Evolutionary conservation across 257 asterid genomes (phyloP).

Genomic region (Gardenia jasminoides): DNA sequence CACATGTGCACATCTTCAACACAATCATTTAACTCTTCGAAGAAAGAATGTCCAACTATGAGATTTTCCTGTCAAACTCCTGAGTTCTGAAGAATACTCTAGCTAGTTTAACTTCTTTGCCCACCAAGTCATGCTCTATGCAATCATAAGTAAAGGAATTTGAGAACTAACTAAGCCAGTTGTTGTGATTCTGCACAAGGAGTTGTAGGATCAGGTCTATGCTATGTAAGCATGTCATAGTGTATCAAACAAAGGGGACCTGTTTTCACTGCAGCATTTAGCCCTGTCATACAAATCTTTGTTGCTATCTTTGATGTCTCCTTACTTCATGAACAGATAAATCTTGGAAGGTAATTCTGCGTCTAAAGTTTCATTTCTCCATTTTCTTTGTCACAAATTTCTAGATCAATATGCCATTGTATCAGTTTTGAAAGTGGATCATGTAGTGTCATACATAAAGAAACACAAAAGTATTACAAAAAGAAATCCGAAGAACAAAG

Average conservation of each 20-base stretch:
- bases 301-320: conserved; percentile 65
- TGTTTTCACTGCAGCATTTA: conserved; percentile 74
- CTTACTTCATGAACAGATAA: conserved; percentile 57
- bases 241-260: conserved; percentile 72
- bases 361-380: not conserved
- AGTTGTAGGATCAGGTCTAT: conserved; percentile 66
- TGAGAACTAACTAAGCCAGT: not conserved
- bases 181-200: conserved; percentile 39
- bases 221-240: conserved; percentile 67
- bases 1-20: too few relatives aligned
- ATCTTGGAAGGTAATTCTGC: conserved; percentile 57
- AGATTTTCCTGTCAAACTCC: too few relatives aligned
- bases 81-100: not conserved
- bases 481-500: too few relatives aligned
- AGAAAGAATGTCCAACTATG: too few relatives aligned
- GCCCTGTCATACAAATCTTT: conserved; percentile 67
- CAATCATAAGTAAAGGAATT: not conserved
- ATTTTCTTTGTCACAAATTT: not conserved
- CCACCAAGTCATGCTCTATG: not conserved
- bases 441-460: not conserved
- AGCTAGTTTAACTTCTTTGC: not conserved
- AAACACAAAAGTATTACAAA: too few relatives aligned
- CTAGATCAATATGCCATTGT: not conserved
- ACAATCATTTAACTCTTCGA: not conserved
- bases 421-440: not conserved